These are phyloP conservation scores for Sporothrix brunneoviolacea DNA, from an alignment of 2,329 filamentous ascomycete genomes.

Conservation along the genomic window DNA sequence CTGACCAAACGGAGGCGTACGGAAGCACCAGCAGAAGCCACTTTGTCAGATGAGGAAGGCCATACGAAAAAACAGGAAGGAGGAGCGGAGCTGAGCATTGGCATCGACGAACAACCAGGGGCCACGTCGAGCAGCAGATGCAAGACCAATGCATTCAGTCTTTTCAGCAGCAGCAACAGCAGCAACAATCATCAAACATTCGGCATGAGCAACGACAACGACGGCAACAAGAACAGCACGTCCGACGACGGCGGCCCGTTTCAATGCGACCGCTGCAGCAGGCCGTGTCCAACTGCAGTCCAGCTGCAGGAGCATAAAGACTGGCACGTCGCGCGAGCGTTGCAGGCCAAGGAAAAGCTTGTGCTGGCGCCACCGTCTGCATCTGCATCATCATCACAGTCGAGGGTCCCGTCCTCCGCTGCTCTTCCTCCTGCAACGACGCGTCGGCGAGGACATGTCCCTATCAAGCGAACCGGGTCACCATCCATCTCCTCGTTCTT, in stretches of 20 bases:
- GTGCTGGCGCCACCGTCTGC: background rate
- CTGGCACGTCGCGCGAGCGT: conserved; percentile 87
- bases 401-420: background rate
- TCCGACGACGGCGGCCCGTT: background rate
- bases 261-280: conserved; percentile 61
- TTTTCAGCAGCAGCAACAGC: background rate
- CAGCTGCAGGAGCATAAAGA: conserved; percentile 73
- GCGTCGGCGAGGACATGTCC: background rate
- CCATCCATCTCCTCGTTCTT: conserved; percentile 17
- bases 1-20: conserved; percentile 14
- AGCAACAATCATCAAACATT: no score
- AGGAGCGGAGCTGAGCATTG: background rate
- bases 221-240: background rate
- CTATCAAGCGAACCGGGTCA: background rate
- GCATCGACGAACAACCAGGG: conserved; percentile 7
- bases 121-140: conserved; percentile 11
- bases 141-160: background rate
- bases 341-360: conserved; percentile 54
- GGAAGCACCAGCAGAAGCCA: background rate
- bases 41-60: background rate
- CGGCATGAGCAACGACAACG: background rate
- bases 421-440: no score
- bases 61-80: background rate
- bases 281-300: conserved; percentile 48
- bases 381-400: no score